Base-by-base conservation (phyloP, 352 stramenopile species). In the Globisporangium cylindrosporum region DNA sequence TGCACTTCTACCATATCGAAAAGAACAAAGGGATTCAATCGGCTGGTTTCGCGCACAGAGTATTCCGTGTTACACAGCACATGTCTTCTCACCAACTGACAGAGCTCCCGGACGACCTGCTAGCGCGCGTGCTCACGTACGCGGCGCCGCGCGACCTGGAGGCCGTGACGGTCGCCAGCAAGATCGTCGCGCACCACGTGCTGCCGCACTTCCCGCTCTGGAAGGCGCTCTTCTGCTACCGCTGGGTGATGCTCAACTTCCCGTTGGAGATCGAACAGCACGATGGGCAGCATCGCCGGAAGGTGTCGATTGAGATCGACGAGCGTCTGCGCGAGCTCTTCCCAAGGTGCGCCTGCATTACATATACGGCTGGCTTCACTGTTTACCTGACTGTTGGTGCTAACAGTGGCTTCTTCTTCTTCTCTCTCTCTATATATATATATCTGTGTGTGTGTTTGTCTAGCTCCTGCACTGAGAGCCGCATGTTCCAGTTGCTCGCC, bases 401-500 rank as follows among this genome's bases (percentile, higher is more conserved):
- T 58, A 14, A 25, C 22, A 6, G 56, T 24, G 55, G 15, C 3
- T 18, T 34, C 9, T 32, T 55, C 1, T 24, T 24, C 22, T 24
- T 24, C 22, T 24, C 22, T 24, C 22, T 24, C 22, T 24, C 22
- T 24, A 24, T 24, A 24, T 24, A 24, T 24, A 24, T 24, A 24
- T 24, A 24, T 24, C 22, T 38, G 15, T 32, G 27, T 32, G 27
- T 32, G 27, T 32, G 27, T 32, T 41, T 48, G 38, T 46, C 2
- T 66, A 90, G 80, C 64, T 70, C 65, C 27, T 86, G 78, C 59
- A 76, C 72, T 0, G 77, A 90, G 64, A 90, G 77, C 59, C 82
- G 86, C 56, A 84, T 90, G 69, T 92, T 76, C 66, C 86, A 93
- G 69, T 68, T 93, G 62, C 76, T 93, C 65, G 74, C 86, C 1